Percentiles rank a stretch among this genome's conserved stretches.
Conservation (phyloP, 1,284 basidiomycete genomes). For the Irpex lacteus region DNA sequence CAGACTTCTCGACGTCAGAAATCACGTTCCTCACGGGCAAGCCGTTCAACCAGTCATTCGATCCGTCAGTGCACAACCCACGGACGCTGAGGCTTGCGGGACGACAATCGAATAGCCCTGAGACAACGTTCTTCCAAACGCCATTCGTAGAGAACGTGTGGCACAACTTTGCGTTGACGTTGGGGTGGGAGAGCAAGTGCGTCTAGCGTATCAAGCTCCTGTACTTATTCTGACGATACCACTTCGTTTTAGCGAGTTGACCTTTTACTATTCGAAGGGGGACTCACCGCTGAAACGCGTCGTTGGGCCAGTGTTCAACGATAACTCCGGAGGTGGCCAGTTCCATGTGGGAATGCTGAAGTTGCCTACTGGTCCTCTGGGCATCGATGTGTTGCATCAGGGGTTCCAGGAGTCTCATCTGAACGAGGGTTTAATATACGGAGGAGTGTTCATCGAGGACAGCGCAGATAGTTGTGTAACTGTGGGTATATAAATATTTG, state of each 20-base stretch:
- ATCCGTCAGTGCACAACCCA: background rate
- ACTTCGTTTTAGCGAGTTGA: background rate
- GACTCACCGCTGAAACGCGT: background rate
- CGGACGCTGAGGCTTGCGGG: background rate
- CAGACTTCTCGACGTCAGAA: background rate
- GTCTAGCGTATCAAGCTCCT: too few relatives aligned
- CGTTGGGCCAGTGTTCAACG: background rate
- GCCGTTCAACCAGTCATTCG: constrained; percentile 1
- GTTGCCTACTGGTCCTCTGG: background rate
- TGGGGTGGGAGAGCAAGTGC: background rate
- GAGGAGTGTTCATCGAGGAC: constrained; percentile 2
- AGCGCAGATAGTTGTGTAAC: background rate
- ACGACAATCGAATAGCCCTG: background rate
- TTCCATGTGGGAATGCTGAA: background rate
- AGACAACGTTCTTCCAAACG: constrained; percentile 1
- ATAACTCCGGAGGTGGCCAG: constrained; percentile 1
- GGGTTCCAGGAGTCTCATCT: background rate
- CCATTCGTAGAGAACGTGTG: background rate
- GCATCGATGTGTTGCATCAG: background rate
- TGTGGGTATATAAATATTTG: background rate
- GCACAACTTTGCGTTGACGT: constrained; percentile 1
- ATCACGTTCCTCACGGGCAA: background rate
- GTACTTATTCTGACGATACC: too few relatives aligned
- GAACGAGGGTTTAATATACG: background rate
- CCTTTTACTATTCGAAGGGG: background rate